phyloP scores from a whole-genome alignment of 2,329 filamentous ascomycete genomes.

The Talaromyces albobiverticillius region DNA sequence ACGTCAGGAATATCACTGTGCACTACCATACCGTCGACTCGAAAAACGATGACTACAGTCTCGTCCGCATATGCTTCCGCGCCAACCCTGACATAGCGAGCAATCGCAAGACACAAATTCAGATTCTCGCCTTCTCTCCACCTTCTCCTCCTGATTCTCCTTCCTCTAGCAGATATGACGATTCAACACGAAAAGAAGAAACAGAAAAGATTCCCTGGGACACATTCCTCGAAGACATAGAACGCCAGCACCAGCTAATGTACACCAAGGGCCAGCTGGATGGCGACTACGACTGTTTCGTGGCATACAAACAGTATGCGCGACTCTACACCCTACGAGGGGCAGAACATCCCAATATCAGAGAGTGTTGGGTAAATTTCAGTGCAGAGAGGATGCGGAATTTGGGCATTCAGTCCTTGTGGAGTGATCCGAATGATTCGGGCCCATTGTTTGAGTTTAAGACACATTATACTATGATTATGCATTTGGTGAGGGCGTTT shows the following conservation, averaged over 20 bases:
- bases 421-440: conserved; percentile 5
- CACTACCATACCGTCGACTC: conserved; percentile 6
- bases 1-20: conserved; percentile 6
- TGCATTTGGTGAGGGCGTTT: conserved; percentile 13
- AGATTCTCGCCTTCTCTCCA: conserved; percentile 7
- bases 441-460: conserved; percentile 13
- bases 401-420: conserved; percentile 1
- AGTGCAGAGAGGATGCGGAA: not conserved
- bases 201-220: not conserved
- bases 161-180: not conserved
- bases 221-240: not conserved
- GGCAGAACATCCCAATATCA: conserved; percentile 3
- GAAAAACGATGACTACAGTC: conserved; percentile 2
- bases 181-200: not conserved
- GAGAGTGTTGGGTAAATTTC: conserved; percentile 10
- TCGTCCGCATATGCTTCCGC: conserved; percentile 2
- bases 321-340: conserved; percentile 6
- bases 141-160: not conserved
- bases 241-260: conserved; percentile 1
- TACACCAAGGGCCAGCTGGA: not conserved
- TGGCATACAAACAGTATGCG: conserved; percentile 8
- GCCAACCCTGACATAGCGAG: not conserved
- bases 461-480: conserved; percentile 10
- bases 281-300: conserved; percentile 13
- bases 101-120: conserved; percentile 12